Base-by-base conservation (phyloP, 257 asterid species). In the Nicotiana sylvestris region DNA sequence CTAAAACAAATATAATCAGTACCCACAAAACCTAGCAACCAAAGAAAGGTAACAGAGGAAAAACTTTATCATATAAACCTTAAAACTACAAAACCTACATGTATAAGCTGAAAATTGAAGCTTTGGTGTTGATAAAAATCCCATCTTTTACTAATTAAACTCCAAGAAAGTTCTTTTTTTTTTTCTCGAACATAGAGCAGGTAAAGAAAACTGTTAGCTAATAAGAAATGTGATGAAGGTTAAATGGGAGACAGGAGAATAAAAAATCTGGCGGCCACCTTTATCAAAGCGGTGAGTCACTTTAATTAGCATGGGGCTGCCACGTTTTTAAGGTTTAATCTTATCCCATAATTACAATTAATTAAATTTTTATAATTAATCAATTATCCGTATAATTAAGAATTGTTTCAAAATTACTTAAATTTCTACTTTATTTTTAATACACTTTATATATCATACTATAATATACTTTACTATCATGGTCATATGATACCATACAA, bases 101-200 rank as follows among this genome's bases (percentile, higher is more conserved):
- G 30, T 61, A 61, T 5, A 46, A 72, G 6, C 21, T 81, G 78
- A 49, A 81, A 62, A 66, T 32, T 55, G 46, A 64, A 64, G 49
- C 70, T 81, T 46, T 51, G 43, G 43, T 27, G 64, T 21, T 65
- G 67, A 66, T 65, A 81, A 66, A 81, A 81, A 66, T 35, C 56
- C 78, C 53, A 53, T 53, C 78, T 66, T 81, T 39, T 4, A 66
- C 67, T 53, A 78, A 51, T 18, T 35, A 21, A 81, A 76, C 80
- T 15, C 30, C 80, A 76, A 76, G 80, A 76, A 76, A 76, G 80
- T 51, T 12, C 13, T 12, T 3, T 13, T 72, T 43, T 39, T 60
- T 51, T 16, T 21, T 21, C 21, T 21, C 21, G 21, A 12, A 69
- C 78, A 39, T 58, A 58, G 25, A 21, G 64, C 64, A 58, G 64